These are phyloP conservation scores for Adiantum capillusveneris DNA, from an alignment of 75 land plant genomes.

Conservation along the genomic window DNA sequence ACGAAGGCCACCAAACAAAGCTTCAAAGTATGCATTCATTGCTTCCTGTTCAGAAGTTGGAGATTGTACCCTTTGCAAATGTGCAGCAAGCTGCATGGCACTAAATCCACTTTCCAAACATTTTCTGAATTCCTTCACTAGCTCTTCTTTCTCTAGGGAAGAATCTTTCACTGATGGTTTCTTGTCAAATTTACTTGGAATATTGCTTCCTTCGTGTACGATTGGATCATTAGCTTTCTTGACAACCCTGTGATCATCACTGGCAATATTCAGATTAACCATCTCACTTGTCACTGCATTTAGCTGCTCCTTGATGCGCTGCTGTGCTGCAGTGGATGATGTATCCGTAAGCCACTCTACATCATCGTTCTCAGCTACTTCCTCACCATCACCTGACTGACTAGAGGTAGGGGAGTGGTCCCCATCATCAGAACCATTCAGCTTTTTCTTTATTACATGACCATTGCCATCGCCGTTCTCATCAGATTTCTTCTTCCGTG, in stretches of 20 bases:
- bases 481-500: constrained; percentile 48
- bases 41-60: constrained; percentile 33
- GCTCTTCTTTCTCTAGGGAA: too few relatives aligned
- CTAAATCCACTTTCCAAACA: constrained; percentile 16
- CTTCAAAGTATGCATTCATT: constrained; percentile 61
- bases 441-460: constrained; percentile 39
- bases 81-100: constrained; percentile 12
- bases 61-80: constrained; percentile 1
- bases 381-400: constrained; percentile 64
- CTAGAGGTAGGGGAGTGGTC: constrained; percentile 72
- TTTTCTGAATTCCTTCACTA: constrained; percentile 19
- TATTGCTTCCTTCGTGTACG: too few relatives aligned
- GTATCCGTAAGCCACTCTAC: constrained; percentile 97
- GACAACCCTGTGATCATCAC: too few relatives aligned
- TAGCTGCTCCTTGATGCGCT: constrained; percentile 82
- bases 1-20: constrained; percentile 57
- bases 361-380: constrained; percentile 58
- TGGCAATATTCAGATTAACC: constrained; percentile 61
- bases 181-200: too few relatives aligned
- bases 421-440: constrained; percentile 45
- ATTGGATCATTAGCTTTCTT: too few relatives aligned
- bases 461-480: too few relatives aligned
- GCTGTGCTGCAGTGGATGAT: constrained; percentile 70
- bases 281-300: constrained; percentile 85
- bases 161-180: too few relatives aligned